phyloP scores from a whole-genome alignment of 345 rosid genomes.

The Populus alba region DNA sequence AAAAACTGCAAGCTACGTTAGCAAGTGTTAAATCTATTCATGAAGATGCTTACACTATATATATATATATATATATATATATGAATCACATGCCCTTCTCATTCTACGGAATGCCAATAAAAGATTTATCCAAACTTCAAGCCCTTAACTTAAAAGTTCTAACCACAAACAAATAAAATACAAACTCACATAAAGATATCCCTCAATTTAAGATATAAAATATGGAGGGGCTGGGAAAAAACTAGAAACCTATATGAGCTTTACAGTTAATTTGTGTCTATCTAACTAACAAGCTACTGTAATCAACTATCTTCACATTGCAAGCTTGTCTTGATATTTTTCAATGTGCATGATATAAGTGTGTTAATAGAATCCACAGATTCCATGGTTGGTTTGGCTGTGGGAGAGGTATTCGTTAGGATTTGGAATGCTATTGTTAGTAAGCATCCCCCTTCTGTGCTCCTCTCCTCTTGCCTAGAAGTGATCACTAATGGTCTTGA shows the following conservation, averaged over 20 bases:
- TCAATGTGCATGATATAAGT: constrained; percentile 71
- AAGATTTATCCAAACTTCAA: background rate
- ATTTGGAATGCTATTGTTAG: constrained; percentile 82
- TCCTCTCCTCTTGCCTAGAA: constrained; percentile 73
- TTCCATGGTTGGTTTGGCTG: constrained; percentile 65
- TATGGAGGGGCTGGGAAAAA: background rate
- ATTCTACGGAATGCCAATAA: background rate
- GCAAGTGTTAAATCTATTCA: constrained; percentile 12
- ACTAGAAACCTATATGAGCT: constrained; percentile 10
- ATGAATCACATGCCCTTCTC: background rate
- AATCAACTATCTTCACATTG: constrained; percentile 66
- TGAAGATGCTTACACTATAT: background rate
- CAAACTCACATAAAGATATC: constrained; percentile 4
- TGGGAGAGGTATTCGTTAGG: constrained; percentile 60
- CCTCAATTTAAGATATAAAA: background rate
- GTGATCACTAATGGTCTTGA: constrained; percentile 83
- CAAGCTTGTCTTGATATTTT: constrained; percentile 71
- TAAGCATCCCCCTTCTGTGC: constrained; percentile 79
- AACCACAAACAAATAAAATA: constrained; percentile 7
- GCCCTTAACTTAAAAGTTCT: background rate
- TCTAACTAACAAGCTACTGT: constrained; percentile 2
- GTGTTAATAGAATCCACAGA: constrained; percentile 78
- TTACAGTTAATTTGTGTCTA: constrained; percentile 13
- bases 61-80: no score
- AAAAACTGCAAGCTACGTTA: background rate